Evolutionary conservation across 176 grass and related monocot species (phyloP).

Genomic region (Bonia amplexicaulis): DNA sequence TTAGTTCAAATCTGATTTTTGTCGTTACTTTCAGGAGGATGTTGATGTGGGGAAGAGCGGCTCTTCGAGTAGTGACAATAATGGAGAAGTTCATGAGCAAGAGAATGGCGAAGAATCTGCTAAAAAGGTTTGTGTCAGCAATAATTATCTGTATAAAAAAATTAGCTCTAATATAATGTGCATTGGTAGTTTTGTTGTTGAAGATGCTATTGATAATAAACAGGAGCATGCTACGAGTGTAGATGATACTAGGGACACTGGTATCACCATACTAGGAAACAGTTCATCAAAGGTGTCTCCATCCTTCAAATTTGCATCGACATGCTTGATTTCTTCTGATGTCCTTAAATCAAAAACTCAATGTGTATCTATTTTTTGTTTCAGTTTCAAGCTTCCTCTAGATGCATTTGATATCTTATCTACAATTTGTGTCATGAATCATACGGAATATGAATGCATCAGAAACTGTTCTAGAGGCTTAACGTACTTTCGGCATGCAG

Average conservation of each 20-base stretch:
- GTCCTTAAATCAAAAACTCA: neutral
- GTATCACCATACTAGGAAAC: too few species aligned
- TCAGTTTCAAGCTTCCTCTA: neutral
- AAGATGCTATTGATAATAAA: neutral
- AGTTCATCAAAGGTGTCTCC: too few species aligned
- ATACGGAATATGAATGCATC: neutral
- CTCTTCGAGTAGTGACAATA: neutral
- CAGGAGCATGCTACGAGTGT: neutral
- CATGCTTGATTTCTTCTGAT: neutral
- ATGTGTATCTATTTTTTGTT: neutral
- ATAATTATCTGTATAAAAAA: neutral
- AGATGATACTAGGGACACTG: neutral
- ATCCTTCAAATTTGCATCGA: neutral
- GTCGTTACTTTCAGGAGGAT: slow-evolving; percentile 3
- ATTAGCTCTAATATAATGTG: neutral
- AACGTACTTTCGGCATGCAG: neutral
- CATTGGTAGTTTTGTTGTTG: neutral
- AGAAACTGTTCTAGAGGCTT: neutral
- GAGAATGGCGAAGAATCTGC: neutral
- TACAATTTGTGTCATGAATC: neutral
- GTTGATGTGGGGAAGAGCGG: neutral
- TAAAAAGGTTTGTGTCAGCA: neutral
- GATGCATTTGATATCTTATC: neutral
- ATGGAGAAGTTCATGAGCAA: neutral
- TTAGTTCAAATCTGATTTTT: neutral